Conservation (phyloP, 2,329 filamentous ascomycete species). For the Aspergillus transmontanensis region DNA sequence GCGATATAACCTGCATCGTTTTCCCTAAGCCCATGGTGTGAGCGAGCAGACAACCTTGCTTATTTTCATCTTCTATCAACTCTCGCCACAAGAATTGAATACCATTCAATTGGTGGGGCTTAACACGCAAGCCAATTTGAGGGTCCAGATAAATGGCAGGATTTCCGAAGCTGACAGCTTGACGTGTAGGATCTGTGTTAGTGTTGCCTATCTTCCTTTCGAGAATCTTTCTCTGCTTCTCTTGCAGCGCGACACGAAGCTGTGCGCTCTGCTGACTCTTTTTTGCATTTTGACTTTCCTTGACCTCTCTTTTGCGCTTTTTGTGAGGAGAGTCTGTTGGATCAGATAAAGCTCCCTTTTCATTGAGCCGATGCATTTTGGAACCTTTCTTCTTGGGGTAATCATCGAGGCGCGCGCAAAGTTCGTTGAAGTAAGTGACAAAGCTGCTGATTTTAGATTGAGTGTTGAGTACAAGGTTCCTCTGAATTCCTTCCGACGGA, state of each 20-base stretch:
- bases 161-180: slow-evolving; percentile 49
- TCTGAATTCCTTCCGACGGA: slow-evolving; percentile 22
- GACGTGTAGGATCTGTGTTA: slow-evolving; percentile 47
- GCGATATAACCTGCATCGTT: slow-evolving; percentile 85
- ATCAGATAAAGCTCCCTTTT: not conserved
- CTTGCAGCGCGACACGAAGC: slow-evolving; percentile 57
- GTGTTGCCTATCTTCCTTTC: slow-evolving; percentile 33
- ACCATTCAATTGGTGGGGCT: slow-evolving; percentile 78
- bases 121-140: slow-evolving; percentile 67
- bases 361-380: not conserved
- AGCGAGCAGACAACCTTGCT: slow-evolving; percentile 78
- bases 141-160: slow-evolving; percentile 58
- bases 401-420: slow-evolving; percentile 26
- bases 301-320: slow-evolving; percentile 50
- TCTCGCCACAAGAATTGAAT: slow-evolving; percentile 90
- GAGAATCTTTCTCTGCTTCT: slow-evolving; percentile 49
- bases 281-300: slow-evolving; percentile 53
- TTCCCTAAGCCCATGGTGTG: slow-evolving; percentile 94
- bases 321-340: slow-evolving; percentile 42
- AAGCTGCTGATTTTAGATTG: slow-evolving; percentile 28
- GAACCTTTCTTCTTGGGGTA: slow-evolving; percentile 21
- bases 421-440: slow-evolving; percentile 31
- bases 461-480: slow-evolving; percentile 25
- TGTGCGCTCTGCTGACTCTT: slow-evolving; percentile 60
- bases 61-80: slow-evolving; percentile 63